Conservation (phyloP, 805 yeast genomes). For the Kodamaea kakaduensis region DNA sequence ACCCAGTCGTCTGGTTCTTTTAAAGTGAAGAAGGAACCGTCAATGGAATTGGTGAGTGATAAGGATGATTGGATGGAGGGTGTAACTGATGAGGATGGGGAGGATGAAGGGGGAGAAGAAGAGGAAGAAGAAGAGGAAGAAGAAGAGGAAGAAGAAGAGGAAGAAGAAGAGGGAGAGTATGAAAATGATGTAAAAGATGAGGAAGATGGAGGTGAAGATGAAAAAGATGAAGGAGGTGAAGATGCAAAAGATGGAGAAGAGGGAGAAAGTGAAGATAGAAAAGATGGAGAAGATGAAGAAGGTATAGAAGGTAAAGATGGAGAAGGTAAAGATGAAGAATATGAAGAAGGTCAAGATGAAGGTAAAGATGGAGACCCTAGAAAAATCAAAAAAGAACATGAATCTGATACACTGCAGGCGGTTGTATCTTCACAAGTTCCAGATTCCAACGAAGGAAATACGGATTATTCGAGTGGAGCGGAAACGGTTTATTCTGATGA, state of each 20-base stretch:
- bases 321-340: neutral
- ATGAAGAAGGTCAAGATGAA: neutral
- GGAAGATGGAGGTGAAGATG: neutral
- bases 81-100: slow-evolving; percentile 7
- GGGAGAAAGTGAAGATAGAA: slow-evolving; percentile 4
- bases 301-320: neutral
- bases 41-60: too few species aligned
- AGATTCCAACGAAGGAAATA: neutral
- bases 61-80: slow-evolving; percentile 1
- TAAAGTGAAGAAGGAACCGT: too few species aligned
- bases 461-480: slow-evolving; percentile 1
- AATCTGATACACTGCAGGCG: too few species aligned
- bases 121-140: neutral
- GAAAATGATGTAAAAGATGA: neutral
- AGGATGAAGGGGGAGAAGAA: slow-evolving; percentile 9
- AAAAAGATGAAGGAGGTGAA: neutral
- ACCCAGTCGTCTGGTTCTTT: too few species aligned
- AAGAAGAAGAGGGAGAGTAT: slow-evolving; percentile 6
- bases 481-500: slow-evolving; percentile 9
- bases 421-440: too few species aligned
- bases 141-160: slow-evolving; percentile 2
- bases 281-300: slow-evolving; percentile 10
- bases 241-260: slow-evolving; percentile 6
- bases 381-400: neutral
- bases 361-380: slow-evolving; percentile 1